Base-by-base conservation (phyloP, 139 green algal species). In the Coelastrella sp. region DNA sequence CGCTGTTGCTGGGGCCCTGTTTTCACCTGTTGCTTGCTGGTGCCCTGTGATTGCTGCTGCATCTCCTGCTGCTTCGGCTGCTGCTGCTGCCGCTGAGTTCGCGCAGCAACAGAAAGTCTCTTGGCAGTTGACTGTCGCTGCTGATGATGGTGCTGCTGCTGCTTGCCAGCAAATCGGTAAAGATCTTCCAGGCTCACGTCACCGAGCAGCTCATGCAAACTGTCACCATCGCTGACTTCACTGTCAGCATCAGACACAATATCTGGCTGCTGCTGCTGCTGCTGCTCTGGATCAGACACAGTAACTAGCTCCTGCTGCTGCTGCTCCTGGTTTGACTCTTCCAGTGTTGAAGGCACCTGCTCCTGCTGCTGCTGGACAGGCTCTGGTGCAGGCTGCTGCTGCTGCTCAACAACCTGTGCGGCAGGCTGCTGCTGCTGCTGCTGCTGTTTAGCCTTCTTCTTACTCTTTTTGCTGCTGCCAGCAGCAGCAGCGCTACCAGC, bases 1-100 rank as follows among this genome's bases (percentile, higher is more conserved):
- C 60, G 77, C 77, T 54, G 78, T 56, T 83, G 78, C 78, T 83
- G 78, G 5, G 11, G 54, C 77, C n/a, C 11, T 58, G 78, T 16
- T 68, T 54, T 20, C 17, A 56, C 56, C 79, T 85, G 22, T n/a
- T 85, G 79, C 17, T 23, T 19, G 66, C n/a, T 19, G 6, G 10
- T 4, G 20, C 3, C 59, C 54, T 59, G 22, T 58, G n/a, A 20
- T 8, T 22, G 23, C 74, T 60, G 74, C 74, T 60, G 23, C 22
- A 16, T 7, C 59, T 54, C n/a, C 13, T 13, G 60, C 22, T 56
- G 59, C 80, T 58, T 7, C n/a, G 58, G 74, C 7, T 57, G 20
- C 23, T 16, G 23, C 22, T 59, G 23, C 74, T 80, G 74, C 13
- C 58, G 74, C 74, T 80, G 74, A 6, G 8, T 58, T 17, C 2